Conservation (phyloP, 1,284 basidiomycete species). For the Cerioporus squamosus region DNA sequence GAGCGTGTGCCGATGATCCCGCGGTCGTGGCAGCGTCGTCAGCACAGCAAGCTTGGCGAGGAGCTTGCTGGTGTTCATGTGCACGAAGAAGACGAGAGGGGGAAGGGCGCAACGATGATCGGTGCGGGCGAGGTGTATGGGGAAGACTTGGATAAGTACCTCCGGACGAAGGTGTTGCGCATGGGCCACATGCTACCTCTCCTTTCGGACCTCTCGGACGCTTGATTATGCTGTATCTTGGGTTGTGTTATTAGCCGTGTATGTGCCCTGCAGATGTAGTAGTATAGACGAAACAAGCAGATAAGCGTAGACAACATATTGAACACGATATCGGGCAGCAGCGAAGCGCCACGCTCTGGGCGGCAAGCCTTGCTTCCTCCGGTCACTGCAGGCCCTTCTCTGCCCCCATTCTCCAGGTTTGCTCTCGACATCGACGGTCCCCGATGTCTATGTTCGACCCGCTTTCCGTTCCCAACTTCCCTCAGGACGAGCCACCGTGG, state of each 20-base stretch:
- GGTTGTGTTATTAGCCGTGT: background rate
- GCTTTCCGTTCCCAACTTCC: constrained; percentile 37
- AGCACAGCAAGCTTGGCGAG: constrained; percentile 36
- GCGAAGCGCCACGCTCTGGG: no score
- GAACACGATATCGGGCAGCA: no score
- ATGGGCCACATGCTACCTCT: constrained; percentile 96
- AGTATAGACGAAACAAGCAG: background rate
- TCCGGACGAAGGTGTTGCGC: constrained; percentile 92
- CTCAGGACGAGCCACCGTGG: constrained; percentile 44
- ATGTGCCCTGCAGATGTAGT: background rate
- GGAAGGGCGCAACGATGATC: constrained; percentile 81
- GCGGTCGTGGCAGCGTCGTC: constrained; percentile 75
- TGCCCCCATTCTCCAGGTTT: constrained; percentile 3
- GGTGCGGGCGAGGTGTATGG: constrained; percentile 83
- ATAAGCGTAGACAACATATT: no score
- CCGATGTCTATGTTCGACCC: constrained; percentile 44
- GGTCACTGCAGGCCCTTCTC: background rate
- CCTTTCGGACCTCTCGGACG: constrained; percentile 27
- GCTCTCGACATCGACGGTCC: constrained; percentile 2
- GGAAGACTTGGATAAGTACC: constrained; percentile 92
- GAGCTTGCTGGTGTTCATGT: constrained; percentile 25
- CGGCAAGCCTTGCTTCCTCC: no score
- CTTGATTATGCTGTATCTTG: background rate
- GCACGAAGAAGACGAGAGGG: constrained; percentile 45
- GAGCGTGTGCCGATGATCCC: constrained; percentile 97